A percentile compares a stretch with the other conserved stretches of the same genome.
Evolutionary conservation across 495 filamentous ascomycete species (phyloP).

Genomic region (Xylaria intraflava): DNA sequence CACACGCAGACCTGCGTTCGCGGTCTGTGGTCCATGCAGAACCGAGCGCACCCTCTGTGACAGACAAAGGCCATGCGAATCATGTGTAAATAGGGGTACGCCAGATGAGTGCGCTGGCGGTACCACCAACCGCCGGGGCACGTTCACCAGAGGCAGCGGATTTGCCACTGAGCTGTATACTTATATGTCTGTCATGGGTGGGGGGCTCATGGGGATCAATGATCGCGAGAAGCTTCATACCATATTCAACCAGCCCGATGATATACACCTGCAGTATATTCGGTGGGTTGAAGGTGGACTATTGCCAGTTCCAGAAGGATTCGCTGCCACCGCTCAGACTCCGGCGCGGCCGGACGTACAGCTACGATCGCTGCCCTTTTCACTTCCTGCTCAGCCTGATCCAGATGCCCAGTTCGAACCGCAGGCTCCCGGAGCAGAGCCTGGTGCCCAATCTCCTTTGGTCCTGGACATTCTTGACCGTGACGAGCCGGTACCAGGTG

Average conservation of each 20-base stretch:
- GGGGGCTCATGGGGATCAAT: neutral
- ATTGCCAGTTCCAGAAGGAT: neutral
- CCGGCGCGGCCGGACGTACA: neutral
- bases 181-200: neutral
- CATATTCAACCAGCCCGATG: neutral
- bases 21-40: neutral
- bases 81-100: conserved; percentile 1
- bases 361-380: neutral
- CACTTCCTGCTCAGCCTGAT: neutral
- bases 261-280: neutral
- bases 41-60: neutral
- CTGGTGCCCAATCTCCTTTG: too few relatives aligned
- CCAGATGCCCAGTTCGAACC: neutral
- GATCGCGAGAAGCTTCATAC: neutral
- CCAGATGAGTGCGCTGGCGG: neutral
- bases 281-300: neutral
- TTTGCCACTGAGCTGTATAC: neutral
- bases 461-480: neutral
- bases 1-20: neutral
- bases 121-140: neutral
- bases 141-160: conserved; percentile 5
- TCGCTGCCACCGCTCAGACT: neutral
- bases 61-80: conserved; percentile 16
- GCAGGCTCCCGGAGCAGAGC: too few relatives aligned
- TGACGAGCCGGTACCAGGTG: neutral